phyloP scores from a whole-genome alignment of 1,284 basidiomycete species.

The Lentinula novae-zelandiae region DNA sequence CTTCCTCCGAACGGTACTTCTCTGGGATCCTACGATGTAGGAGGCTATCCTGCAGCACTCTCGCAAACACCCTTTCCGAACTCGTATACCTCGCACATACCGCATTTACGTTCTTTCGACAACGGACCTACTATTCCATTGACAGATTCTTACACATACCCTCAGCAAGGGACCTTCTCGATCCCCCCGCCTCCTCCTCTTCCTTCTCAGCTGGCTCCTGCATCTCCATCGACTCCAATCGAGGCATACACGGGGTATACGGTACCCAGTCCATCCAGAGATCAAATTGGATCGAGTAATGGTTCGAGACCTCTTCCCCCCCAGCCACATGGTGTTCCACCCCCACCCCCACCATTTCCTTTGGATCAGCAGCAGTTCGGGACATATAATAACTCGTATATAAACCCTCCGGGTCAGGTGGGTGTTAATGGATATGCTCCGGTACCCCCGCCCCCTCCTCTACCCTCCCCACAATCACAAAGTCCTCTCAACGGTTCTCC shows the following conservation, averaged over 20 bases:
- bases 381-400: conserved; percentile 12
- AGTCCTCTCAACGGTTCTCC: conserved; percentile 23
- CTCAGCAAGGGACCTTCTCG: conserved; percentile 4
- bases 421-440: conserved; percentile 2
- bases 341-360: conserved; percentile 1
- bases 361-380: conserved; percentile 9
- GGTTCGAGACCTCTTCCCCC: conserved; percentile 14
- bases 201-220: conserved; percentile 4
- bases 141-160: conserved; percentile 3
- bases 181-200: neutral
- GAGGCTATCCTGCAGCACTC: conserved; percentile 16
- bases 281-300: conserved; percentile 10
- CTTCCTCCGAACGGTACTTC: conserved; percentile 22
- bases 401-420: neutral
- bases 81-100: conserved; percentile 4
- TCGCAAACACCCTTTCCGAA: conserved; percentile 11
- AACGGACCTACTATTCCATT: neutral
- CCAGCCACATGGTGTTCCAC: conserved; percentile 10
- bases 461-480: conserved; percentile 9
- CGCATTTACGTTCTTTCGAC: conserved; percentile 4
- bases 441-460: conserved; percentile 13
- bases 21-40: conserved; percentile 20
- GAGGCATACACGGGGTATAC: conserved; percentile 2
- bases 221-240: neutral
- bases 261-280: neutral